Conservation (phyloP, 2,329 filamentous ascomycete species). For the Dactylellina drechsleri region DNA sequence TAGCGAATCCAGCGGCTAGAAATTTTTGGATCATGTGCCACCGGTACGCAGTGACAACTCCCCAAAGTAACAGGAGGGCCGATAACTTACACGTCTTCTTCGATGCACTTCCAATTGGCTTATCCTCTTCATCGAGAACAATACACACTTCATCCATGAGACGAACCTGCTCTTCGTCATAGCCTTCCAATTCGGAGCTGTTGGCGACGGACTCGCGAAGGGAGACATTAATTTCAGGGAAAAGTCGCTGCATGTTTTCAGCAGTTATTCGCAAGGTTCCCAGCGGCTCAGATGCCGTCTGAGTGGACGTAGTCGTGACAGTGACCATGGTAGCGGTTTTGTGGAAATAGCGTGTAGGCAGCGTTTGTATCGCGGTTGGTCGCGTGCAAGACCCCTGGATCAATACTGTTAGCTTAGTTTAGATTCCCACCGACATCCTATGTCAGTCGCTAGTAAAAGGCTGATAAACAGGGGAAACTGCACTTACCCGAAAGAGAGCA, state of each 20-base stretch:
- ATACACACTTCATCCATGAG: slow-evolving; percentile 99
- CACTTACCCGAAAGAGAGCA: slow-evolving; percentile 44
- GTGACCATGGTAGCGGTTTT: slow-evolving; percentile 55
- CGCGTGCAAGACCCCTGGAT: slow-evolving; percentile 39
- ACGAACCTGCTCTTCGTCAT: slow-evolving; percentile 96
- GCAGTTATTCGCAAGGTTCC: slow-evolving; percentile 72
- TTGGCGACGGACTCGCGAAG: slow-evolving; percentile 73
- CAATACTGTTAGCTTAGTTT: slow-evolving; percentile 10
- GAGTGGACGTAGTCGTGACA: slow-evolving; percentile 62
- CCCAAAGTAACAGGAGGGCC: slow-evolving; percentile 56
- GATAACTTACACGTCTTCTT: slow-evolving; percentile 85
- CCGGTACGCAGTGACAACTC: slow-evolving; percentile 3
- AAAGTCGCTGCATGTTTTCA: slow-evolving; percentile 84
- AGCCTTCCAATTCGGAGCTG: slow-evolving; percentile 79
- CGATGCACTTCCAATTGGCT: slow-evolving; percentile 92
- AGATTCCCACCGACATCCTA: neutral
- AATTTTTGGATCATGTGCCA: neutral
- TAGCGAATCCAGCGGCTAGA: slow-evolving; percentile 41
- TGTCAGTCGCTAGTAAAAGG: neutral
- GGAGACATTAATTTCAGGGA: slow-evolving; percentile 78
- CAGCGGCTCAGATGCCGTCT: slow-evolving; percentile 64
- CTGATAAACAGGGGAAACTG: slow-evolving; percentile 21
- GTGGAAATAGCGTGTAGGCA: slow-evolving; percentile 23
- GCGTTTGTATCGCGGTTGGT: slow-evolving; percentile 17
- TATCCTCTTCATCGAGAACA: slow-evolving; percentile 89